These are phyloP conservation scores for Fusarium buxicola DNA, from an alignment of 2,329 filamentous ascomycete genomes.

Conservation along the genomic window DNA sequence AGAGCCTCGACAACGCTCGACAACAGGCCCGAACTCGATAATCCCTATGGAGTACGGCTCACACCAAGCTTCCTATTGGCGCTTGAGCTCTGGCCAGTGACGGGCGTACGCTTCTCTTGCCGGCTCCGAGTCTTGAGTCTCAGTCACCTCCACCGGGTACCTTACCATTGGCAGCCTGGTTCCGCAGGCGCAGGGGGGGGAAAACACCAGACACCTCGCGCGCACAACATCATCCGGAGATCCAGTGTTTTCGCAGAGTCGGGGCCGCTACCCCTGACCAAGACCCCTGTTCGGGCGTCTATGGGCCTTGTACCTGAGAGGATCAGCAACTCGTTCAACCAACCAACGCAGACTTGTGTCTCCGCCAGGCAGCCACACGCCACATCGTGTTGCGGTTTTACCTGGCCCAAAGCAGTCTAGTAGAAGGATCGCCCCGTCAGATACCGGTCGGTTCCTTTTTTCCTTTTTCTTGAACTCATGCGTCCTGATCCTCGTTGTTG, in stretches of 20 bases:
- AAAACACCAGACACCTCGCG: constrained; percentile 24
- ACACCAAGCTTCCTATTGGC: constrained; percentile 13
- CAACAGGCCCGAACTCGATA: background rate
- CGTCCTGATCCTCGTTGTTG: constrained; percentile 1
- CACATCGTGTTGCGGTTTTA: constrained; percentile 41
- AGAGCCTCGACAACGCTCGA: constrained; percentile 31
- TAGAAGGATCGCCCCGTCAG: constrained; percentile 33
- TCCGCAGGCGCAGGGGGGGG: background rate
- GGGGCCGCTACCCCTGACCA: constrained; percentile 41
- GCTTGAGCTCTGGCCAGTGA: constrained; percentile 11
- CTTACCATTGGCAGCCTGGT: background rate
- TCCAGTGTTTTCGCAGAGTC: constrained; percentile 29
- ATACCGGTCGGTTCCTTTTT: constrained; percentile 22
- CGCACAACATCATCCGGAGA: constrained; percentile 4
- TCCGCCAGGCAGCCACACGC: constrained; percentile 38
- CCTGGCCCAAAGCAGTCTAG: constrained; percentile 41
- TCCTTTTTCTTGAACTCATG: constrained; percentile 6
- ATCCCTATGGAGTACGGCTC: constrained; percentile 9
- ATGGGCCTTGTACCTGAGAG: constrained; percentile 39
- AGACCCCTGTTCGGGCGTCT: constrained; percentile 31
- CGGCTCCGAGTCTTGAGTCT: constrained; percentile 25
- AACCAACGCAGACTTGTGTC: constrained; percentile 33
- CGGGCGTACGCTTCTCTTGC: constrained; percentile 11
- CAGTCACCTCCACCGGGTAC: constrained; percentile 8
- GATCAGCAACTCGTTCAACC: constrained; percentile 40